Base-by-base conservation (phyloP, 108 stramenopile species). In the Epithemia pelagica region DNA sequence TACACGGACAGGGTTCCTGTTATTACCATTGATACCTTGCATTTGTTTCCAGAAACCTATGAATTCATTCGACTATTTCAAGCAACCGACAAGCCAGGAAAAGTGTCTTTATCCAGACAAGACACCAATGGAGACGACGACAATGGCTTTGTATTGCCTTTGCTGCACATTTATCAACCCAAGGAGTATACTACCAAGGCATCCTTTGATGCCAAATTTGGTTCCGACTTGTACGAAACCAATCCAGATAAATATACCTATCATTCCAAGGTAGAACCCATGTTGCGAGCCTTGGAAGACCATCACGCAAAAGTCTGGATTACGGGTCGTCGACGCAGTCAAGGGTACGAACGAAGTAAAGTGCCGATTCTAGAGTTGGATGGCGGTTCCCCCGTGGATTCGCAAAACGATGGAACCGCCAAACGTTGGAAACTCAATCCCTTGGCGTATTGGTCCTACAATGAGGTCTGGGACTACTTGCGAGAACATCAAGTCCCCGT, bases 1-100 rank as follows among this genome's bases (percentile, higher is more conserved):
- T 32, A 69, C 20, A 22, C 72, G 3, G 28, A 51, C 0, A 58
- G 59, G 18, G 66, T 82, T n/a, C 75, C 81, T 18, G 64, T 74
- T 20, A 61, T 78, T 30, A 78, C 81, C 28, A 62, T 82, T 59
- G 77, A 78, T 63, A 82, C 78, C 0, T 29, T 78, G 27, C 81
- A 82, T 57, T 59, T 82, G 20, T 78, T 82, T 59, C 57, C 46
- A 2, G 77, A 82, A 37, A 78, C 71, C 30, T 76, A 78, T 62
- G 55, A 64, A 1, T 82, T 69, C 32, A 66, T 65, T 32, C 70
- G 77, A 21, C 61, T 62, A 21, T 28, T 77, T 23, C 37, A 65
- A 59, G n/a, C n/a, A n/a, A n/a, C 28, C 32, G 0, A 29, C 60
- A 51, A 53, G 30, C 57, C 28, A 54, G 46, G 28, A 31, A 20